Conservation (phyloP, 2,329 filamentous ascomycete genomes). For the Lachnellula hyalina region DNA sequence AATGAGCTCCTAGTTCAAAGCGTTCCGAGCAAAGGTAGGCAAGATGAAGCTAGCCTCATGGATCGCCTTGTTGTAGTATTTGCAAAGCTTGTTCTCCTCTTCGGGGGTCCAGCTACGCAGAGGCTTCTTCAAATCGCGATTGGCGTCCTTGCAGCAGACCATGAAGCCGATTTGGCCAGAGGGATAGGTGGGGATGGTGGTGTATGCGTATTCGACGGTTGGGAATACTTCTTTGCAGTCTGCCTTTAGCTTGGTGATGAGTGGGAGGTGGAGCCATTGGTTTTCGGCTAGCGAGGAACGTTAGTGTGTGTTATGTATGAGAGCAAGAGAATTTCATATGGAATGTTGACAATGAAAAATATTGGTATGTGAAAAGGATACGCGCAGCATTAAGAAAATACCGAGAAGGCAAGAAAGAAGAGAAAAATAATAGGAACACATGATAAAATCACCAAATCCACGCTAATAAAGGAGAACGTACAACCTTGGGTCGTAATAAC, state of each 20-base stretch:
- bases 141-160: constrained; percentile 95
- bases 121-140: constrained; percentile 77
- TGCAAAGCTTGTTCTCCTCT: constrained; percentile 89
- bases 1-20: constrained; percentile 44
- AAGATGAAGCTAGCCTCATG: constrained; percentile 92
- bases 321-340: background rate
- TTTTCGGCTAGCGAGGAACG: constrained; percentile 69
- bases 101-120: constrained; percentile 74
- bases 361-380: background rate
- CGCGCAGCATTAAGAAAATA: background rate
- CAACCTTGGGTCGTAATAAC: constrained; percentile 99
- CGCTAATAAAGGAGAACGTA: constrained; percentile 67
- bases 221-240: constrained; percentile 96
- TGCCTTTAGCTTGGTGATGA: constrained; percentile 95
- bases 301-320: constrained; percentile 11
- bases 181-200: constrained; percentile 97
- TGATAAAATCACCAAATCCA: constrained; percentile 16
- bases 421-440: constrained; percentile 3
- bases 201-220: constrained; percentile 96
- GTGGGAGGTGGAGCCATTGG: constrained; percentile 94
- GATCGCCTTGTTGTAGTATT: constrained; percentile 96
- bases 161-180: constrained; percentile 99
- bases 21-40: constrained; percentile 87
- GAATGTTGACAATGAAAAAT: constrained; percentile 1
- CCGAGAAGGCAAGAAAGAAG: constrained; percentile 3